Conservation (phyloP, 768 basidiomycete genomes). For the Tulasnella sp. region DNA sequence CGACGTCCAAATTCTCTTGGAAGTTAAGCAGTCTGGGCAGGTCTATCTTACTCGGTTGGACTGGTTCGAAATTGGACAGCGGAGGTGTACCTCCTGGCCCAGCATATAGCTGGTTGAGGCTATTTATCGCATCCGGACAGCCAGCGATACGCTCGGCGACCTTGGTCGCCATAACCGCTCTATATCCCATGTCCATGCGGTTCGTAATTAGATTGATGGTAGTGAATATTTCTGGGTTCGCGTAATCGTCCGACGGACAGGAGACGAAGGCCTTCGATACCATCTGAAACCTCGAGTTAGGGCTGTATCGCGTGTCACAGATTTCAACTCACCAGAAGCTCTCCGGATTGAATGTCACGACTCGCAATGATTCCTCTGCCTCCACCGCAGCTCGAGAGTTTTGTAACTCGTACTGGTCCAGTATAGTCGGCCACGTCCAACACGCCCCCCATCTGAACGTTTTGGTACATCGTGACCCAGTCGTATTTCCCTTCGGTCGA, state of each 20-base stretch:
- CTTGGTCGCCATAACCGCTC: background rate
- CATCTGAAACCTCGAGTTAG: background rate
- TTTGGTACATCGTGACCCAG: background rate
- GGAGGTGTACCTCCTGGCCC: background rate
- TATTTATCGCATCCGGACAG: background rate
- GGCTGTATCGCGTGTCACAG: background rate
- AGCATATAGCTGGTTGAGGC: background rate
- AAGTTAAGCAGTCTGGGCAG: background rate
- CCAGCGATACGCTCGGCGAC: background rate
- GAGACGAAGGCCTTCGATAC: background rate
- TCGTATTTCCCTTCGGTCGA: background rate
- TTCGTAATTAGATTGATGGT: background rate
- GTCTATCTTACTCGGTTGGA: no score
- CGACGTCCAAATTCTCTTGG: slow-evolving; percentile 18
- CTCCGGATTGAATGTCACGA: background rate
- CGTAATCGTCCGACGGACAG: background rate
- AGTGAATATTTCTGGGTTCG: background rate
- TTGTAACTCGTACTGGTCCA: slow-evolving; percentile 8
- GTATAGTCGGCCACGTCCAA: slow-evolving; percentile 8
- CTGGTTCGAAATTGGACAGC: background rate
- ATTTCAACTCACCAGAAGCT: slow-evolving; percentile 8
- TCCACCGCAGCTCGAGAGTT: slow-evolving; percentile 7
- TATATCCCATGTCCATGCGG: background rate
- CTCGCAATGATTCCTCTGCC: slow-evolving; percentile 15
- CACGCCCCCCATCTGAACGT: background rate